These are phyloP conservation scores for Plasmodium berghei DNA, from an alignment of 169 alveolate species.

Conservation along the genomic window DNA sequence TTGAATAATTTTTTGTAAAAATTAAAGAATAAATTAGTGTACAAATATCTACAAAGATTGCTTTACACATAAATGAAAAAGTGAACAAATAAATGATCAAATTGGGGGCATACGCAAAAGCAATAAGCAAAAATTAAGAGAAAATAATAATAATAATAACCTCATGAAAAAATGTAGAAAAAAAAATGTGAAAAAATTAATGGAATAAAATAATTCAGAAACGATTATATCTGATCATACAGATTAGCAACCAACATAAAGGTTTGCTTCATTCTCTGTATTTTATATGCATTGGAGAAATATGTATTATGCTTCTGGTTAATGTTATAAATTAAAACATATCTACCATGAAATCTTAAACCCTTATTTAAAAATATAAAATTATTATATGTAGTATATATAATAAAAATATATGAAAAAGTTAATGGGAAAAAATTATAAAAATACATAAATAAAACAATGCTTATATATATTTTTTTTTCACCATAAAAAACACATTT, in stretches of 20 bases:
- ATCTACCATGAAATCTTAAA: constrained; percentile 23
- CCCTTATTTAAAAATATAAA: neutral
- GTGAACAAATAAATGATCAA: neutral
- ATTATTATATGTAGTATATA: neutral
- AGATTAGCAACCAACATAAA: constrained; percentile 16
- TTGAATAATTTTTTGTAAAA: neutral
- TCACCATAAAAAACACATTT: constrained; percentile 27
- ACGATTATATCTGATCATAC: constrained; percentile 7
- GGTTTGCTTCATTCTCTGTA: constrained; percentile 7
- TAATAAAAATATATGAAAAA: constrained; percentile 5
- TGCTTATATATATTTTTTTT: neutral
- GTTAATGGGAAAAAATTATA: constrained; percentile 1
- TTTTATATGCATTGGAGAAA: constrained; percentile 2
- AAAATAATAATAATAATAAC: neutral
- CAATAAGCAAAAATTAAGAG: neutral
- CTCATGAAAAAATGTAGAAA: constrained; percentile 4
- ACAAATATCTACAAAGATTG: neutral
- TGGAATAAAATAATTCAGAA: neutral
- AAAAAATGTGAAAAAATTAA: constrained; percentile 7
- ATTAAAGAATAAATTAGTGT: neutral
- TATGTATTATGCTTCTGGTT: constrained; percentile 27
- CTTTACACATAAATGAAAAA: neutral
- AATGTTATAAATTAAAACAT: constrained; percentile 1
- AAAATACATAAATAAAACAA: too few relatives aligned
- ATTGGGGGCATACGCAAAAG: neutral